Evolutionary conservation across 768 basidiomycete species (phyloP).

Genomic region (Kwoniella heveanensis): DNA sequence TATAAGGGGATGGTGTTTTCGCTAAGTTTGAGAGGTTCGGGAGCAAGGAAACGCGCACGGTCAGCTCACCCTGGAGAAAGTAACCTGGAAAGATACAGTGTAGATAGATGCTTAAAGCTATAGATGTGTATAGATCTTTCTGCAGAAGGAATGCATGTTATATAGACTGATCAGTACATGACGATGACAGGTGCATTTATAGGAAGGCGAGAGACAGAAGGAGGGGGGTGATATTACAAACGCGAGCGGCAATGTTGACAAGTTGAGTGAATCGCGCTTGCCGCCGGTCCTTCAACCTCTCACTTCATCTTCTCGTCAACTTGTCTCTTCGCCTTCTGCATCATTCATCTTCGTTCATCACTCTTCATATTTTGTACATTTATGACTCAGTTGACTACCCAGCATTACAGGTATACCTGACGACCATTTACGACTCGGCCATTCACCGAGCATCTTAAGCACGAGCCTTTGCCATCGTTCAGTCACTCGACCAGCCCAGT

Average conservation of each 20-base stretch:
- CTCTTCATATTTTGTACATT: neutral
- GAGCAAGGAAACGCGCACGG: neutral
- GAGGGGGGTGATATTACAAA: neutral
- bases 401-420: neutral
- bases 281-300: conserved; percentile 20
- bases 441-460: too few relatives aligned
- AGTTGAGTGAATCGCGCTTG: neutral
- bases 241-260: neutral
- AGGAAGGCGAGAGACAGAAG: neutral
- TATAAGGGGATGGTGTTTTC: conserved; percentile 4
- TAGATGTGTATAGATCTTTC: too few relatives aligned
- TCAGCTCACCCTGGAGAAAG: neutral
- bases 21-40: neutral
- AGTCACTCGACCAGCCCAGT: too few relatives aligned
- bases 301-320: conserved; percentile 40
- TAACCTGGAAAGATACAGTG: too few relatives aligned
- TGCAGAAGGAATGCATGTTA: neutral
- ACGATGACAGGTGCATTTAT: too few relatives aligned
- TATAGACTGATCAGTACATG: neutral
- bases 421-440: too few relatives aligned
- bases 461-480: too few relatives aligned
- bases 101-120: too few relatives aligned
- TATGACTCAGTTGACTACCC: neutral
- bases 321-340: neutral
- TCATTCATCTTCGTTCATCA: neutral